Percentiles rank a stretch among this genome's conserved stretches.
phyloP scores from a whole-genome alignment of 2,329 filamentous ascomycete genomes.

The Fusarium subglutinans region DNA sequence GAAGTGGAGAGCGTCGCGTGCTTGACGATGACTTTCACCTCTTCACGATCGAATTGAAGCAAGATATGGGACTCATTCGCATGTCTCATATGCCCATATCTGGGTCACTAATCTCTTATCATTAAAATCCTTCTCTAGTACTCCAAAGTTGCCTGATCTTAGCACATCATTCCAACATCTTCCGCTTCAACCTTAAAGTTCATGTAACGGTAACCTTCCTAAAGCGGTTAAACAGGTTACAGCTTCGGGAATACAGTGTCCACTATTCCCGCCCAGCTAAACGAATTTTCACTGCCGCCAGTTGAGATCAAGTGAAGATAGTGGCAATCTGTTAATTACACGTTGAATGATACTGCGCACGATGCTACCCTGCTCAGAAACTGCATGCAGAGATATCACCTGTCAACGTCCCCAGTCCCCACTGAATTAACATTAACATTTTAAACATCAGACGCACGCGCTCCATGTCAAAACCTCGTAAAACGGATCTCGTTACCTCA shows the following conservation, averaged over 20 bases:
- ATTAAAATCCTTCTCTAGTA: neutral
- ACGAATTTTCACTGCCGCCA: neutral
- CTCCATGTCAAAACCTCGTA: neutral
- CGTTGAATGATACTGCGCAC: neutral
- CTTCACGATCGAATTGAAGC: too few species aligned
- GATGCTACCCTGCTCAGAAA: neutral
- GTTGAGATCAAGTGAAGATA: neutral
- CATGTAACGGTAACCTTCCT: conserved; percentile 38
- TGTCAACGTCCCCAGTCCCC: conserved; percentile 7
- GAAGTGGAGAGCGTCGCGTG: neutral
- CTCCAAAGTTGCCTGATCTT: neutral
- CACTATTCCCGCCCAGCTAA: neutral
- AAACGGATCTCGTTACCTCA: conserved; percentile 20
- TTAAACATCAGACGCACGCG: neutral
- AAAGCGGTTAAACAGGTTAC: conserved; percentile 1
- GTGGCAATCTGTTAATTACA: neutral
- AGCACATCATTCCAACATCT: neutral
- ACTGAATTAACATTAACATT: conserved; percentile 22
- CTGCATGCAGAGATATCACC: neutral
- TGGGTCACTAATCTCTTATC: neutral
- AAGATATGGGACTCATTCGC: rapidly evolving
- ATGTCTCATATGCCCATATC: neutral
- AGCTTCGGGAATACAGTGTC: conserved; percentile 1
- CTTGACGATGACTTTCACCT: rapidly evolving
- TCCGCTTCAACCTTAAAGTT: neutral